Base-by-base conservation (phyloP, 163 green algal genomes). In the Scenedesmus sp. region DNA sequence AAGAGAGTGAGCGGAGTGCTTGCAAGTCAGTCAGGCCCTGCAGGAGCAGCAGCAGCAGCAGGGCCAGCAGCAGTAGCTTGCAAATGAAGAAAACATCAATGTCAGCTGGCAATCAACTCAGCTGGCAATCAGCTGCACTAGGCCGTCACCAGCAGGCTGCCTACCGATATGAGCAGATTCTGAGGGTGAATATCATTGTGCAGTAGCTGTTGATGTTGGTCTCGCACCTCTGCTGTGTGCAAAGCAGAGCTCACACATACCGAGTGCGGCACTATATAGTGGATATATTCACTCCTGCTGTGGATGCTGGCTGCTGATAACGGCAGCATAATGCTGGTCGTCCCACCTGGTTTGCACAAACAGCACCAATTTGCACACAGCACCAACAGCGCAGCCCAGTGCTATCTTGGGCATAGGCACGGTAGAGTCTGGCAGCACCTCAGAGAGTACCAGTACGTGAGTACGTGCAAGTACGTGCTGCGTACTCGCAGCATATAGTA, bases 351-450 rank as follows among this genome's bases (percentile, higher is more conserved):
- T 40, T 42, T 10, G 83, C 61, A n/a, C 85, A 90, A n/a, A n/a
- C n/a, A n/a, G n/a, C n/a, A n/a, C n/a, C n/a, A n/a, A n/a, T n/a
- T n/a, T n/a, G n/a, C n/a, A n/a, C 33, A 43, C 85, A 5, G 91
- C 93, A 3, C 93, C 91, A 16, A 93, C 83, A 2, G 12, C 24
- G 59, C 89, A 94, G 43, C 89, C 80, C 18, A 92, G 35, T 2
- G 51, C 81, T 30, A 95, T 85, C 65, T 95, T 95, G 46, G 91
- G n/a, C 4, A 95, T 86, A 0, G 93, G 89, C 79, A 92, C 26
- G 33, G 84, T 30, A 5, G 35, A 24, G 84, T 86, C 81, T 22
- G 81, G 85, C 87, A 95, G 88, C 88, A 91, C 93, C 13, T 85
- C n/a, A n/a, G n/a, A n/a, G n/a, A n/a, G n/a, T n/a, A n/a, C n/a